Conservation (phyloP, 2,329 filamentous ascomycete species). For the Sphaceloma murrayae region DNA sequence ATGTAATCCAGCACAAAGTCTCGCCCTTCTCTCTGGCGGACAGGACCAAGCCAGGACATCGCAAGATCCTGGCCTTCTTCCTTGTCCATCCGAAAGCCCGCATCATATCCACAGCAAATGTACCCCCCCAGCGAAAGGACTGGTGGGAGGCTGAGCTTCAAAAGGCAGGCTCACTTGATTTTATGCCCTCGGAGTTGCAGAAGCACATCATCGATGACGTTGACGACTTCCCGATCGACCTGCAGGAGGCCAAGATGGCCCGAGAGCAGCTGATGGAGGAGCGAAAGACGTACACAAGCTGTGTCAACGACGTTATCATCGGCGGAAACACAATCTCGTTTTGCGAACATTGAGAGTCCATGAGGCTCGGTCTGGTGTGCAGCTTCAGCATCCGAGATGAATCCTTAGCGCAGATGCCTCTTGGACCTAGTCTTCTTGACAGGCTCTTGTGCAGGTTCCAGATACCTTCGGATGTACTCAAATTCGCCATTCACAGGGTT, state of each 20-base stretch:
- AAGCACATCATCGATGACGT: slow-evolving; percentile 24
- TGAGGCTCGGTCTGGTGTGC: too few relatives aligned
- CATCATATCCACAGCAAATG: slow-evolving; percentile 43
- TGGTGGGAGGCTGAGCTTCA: slow-evolving; percentile 31
- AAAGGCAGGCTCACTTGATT: slow-evolving; percentile 19
- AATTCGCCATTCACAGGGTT: slow-evolving; percentile 41
- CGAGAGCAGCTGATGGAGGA: slow-evolving; percentile 28
- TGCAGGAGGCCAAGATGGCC: slow-evolving; percentile 25
- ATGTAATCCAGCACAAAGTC: slow-evolving; percentile 41
- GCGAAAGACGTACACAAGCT: slow-evolving; percentile 21
- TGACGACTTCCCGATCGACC: slow-evolving; percentile 24
- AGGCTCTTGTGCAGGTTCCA: slow-evolving; percentile 11
- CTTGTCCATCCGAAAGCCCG: slow-evolving; percentile 46
- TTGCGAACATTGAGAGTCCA: slow-evolving; percentile 26
- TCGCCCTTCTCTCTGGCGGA: slow-evolving; percentile 43
- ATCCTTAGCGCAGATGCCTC: too few relatives aligned
- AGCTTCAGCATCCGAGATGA: too few relatives aligned
- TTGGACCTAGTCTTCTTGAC: too few relatives aligned
- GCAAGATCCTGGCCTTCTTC: slow-evolving; percentile 49
- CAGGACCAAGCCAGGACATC: slow-evolving; percentile 42
- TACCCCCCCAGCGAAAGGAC: slow-evolving; percentile 40
- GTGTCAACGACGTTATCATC: slow-evolving; percentile 18
- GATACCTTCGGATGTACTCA: slow-evolving; percentile 32
- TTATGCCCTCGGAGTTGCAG: slow-evolving; percentile 25
- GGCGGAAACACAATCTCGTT: slow-evolving; percentile 23